Evolutionary conservation across 176 grass and related monocot genomes (phyloP).

Genomic region (Tillandsia leiboldiana): DNA sequence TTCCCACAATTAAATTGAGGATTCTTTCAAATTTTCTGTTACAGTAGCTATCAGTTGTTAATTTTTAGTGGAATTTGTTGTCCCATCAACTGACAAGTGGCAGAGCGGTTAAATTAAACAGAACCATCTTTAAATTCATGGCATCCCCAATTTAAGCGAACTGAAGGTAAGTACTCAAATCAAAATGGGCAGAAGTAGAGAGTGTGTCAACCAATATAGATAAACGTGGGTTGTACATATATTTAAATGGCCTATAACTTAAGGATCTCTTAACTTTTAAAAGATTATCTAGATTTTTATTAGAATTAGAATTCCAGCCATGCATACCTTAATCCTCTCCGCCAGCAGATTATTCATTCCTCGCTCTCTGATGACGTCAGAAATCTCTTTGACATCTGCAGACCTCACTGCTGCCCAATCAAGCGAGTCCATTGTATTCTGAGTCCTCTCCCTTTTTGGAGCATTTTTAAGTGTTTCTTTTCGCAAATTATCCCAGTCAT

Average conservation of each 20-base stretch:
- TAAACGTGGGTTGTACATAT: too few relatives aligned
- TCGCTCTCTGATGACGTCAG: conserved; percentile 58
- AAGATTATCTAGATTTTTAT: neutral
- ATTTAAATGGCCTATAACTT: neutral
- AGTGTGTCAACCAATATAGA: too few relatives aligned
- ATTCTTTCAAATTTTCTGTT: too few relatives aligned
- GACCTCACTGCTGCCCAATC: conserved; percentile 63
- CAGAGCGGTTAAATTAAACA: too few relatives aligned
- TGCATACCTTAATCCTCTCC: conserved; percentile 66
- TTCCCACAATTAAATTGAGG: too few relatives aligned
- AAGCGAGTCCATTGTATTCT: conserved; percentile 48
- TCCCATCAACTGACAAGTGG: too few relatives aligned
- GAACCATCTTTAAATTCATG: too few relatives aligned
- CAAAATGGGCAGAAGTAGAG: too few relatives aligned
- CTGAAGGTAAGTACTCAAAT: too few relatives aligned
- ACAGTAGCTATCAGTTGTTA: too few relatives aligned
- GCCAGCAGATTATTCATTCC: conserved; percentile 92
- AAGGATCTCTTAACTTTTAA: neutral
- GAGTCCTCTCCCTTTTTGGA: conserved; percentile 33
- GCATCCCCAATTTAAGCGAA: too few relatives aligned
- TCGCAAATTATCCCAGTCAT: conserved; percentile 81
- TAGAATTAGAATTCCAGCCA: conserved; percentile 4
- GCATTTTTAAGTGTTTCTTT: conserved; percentile 33
- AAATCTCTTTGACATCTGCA: conserved; percentile 49
- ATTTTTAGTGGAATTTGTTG: too few relatives aligned